phyloP scores from a whole-genome alignment of 768 basidiomycete genomes.

The Albatrellus ellisii region DNA sequence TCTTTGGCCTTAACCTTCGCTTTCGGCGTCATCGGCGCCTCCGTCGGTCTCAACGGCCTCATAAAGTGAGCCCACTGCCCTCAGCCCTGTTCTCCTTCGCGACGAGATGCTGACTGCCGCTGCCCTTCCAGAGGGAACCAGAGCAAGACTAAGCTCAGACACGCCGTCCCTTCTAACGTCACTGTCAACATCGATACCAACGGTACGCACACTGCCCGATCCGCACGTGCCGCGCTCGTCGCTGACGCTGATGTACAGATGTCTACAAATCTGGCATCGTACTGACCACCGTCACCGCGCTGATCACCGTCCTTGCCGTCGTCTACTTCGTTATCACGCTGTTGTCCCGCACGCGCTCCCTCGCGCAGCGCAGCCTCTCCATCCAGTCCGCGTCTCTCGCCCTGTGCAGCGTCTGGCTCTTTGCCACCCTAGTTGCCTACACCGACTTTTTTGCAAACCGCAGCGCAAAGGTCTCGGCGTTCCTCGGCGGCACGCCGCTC shows the following conservation, averaged over 20 bases:
- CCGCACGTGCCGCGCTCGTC: slow-evolving; percentile 11
- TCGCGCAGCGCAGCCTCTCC: slow-evolving; percentile 19
- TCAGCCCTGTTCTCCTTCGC: background rate
- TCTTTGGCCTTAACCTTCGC: slow-evolving; percentile 19
- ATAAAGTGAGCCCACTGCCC: slow-evolving; percentile 16
- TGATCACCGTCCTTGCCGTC: slow-evolving; percentile 23
- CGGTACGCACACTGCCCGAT: slow-evolving; percentile 10
- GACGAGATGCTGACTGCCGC: background rate
- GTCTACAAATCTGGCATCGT: slow-evolving; percentile 13
- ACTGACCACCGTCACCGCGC: slow-evolving; percentile 11
- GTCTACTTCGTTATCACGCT: slow-evolving; percentile 18
- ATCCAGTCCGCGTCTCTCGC: slow-evolving; percentile 26
- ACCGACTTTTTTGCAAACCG: slow-evolving; percentile 32
- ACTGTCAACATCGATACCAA: slow-evolving; percentile 9
- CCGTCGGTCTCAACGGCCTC: slow-evolving; percentile 21
- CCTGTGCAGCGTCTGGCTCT: slow-evolving; percentile 32
- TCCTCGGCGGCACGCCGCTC: slow-evolving; percentile 24
- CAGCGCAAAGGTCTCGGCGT: slow-evolving; percentile 30
- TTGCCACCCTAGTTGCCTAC: slow-evolving; percentile 35
- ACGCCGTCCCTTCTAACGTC: slow-evolving; percentile 6
- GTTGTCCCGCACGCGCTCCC: slow-evolving; percentile 12
- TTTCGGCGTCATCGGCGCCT: slow-evolving; percentile 19
- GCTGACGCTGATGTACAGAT: slow-evolving; percentile 12
- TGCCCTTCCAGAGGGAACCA: slow-evolving; percentile 5
- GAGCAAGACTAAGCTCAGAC: slow-evolving; percentile 1